Evolutionary conservation across 2,329 filamentous ascomycete species (phyloP).

Genomic region (Ascochyta fabae): DNA sequence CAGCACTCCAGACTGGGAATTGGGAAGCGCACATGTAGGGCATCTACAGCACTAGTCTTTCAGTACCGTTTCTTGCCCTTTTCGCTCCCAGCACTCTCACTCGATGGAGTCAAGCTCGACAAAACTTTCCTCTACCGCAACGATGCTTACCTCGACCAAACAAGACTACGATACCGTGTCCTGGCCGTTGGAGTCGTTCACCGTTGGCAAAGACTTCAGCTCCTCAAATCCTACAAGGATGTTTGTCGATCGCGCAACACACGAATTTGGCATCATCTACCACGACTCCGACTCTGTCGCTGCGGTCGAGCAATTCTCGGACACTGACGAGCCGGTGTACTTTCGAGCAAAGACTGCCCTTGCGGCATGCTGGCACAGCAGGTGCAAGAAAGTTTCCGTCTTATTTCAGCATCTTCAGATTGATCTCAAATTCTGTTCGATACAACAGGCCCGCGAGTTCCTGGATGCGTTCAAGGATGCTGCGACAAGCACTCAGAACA

Average conservation of each 20-base stretch:
- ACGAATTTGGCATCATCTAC: conserved; percentile 26
- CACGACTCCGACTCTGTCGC: neutral
- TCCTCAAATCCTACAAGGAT: neutral
- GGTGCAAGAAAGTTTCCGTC: conserved; percentile 24
- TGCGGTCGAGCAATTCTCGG: conserved; percentile 2
- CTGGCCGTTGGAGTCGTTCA: conserved; percentile 22
- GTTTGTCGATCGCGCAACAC: conserved; percentile 23
- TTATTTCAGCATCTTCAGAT: conserved; percentile 24
- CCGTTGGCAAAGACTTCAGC: conserved; percentile 16
- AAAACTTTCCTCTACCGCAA: neutral
- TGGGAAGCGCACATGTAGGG: neutral
- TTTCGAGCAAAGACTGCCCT: conserved; percentile 19
- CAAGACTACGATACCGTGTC: neutral
- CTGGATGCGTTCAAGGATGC: conserved; percentile 14
- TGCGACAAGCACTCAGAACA: conserved; percentile 16
- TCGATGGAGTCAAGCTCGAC: neutral
- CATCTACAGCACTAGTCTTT: neutral
- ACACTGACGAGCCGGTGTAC: conserved; percentile 22
- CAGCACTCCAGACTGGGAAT: too few species aligned
- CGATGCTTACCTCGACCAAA: neutral
- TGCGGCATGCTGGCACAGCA: conserved; percentile 21
- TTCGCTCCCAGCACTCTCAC: too few species aligned
- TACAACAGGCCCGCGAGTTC: conserved; percentile 16
- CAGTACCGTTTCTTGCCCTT: neutral
- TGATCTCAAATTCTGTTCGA: conserved; percentile 21